Conservation (phyloP, 1,284 basidiomycete genomes). For the Cronartium quercuum region DNA sequence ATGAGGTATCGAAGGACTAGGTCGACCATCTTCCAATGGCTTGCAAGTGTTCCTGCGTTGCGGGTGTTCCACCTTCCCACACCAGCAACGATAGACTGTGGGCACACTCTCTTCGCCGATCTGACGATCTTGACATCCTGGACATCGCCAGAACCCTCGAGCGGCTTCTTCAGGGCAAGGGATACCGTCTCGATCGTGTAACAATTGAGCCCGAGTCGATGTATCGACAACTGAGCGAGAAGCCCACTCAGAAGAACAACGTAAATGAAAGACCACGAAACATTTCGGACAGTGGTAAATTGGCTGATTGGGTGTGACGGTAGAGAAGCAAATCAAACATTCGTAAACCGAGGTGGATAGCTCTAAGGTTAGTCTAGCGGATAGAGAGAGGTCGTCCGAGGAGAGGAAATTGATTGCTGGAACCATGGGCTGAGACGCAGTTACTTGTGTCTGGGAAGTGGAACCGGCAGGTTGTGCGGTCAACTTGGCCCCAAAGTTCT, state of each 20-base stretch:
- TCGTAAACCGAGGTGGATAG: slow-evolving; percentile 24
- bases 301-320: slow-evolving; percentile 9
- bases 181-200: slow-evolving; percentile 34
- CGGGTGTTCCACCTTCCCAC: slow-evolving; percentile 20
- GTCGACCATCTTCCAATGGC: background rate
- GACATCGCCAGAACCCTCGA: slow-evolving; percentile 29
- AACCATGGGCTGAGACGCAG: background rate
- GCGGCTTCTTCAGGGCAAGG: slow-evolving; percentile 9
- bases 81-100: slow-evolving; percentile 16
- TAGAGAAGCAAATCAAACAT: slow-evolving; percentile 30
- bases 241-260: slow-evolving; percentile 27
- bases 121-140: slow-evolving; percentile 24
- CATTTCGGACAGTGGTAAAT: slow-evolving; percentile 31
- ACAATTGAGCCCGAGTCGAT: background rate
- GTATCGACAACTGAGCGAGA: slow-evolving; percentile 24
- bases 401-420: background rate
- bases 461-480: background rate
- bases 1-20: slow-evolving; percentile 25
- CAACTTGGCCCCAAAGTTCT: background rate
- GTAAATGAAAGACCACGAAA: slow-evolving; percentile 22
- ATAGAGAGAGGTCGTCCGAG: slow-evolving; percentile 21
- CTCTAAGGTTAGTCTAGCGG: slow-evolving; percentile 19
- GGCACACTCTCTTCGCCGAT: slow-evolving; percentile 23
- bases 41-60: background rate
- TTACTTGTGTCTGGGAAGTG: background rate